These are phyloP conservation scores for Colletotrichum paranaense DNA, from an alignment of 2,329 filamentous ascomycete species.

Conservation along the genomic window DNA sequence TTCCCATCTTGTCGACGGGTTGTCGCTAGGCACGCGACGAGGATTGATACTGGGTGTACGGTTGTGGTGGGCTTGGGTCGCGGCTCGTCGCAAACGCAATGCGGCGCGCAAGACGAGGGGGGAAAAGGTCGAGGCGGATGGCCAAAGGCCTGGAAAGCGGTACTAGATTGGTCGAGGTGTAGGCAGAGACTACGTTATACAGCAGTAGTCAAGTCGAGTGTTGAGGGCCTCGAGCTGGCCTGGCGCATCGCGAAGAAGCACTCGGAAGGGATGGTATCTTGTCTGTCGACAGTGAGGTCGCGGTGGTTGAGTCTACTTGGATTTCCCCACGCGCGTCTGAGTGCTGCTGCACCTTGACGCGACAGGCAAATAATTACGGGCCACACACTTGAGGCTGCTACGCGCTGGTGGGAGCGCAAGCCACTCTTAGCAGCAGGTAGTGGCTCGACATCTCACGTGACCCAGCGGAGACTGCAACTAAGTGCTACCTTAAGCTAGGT, in stretches of 20 bases:
- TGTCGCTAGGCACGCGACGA: constrained; percentile 25
- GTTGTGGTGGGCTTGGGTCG: neutral
- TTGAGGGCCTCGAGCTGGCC: constrained; percentile 9
- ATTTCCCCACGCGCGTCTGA: constrained; percentile 30
- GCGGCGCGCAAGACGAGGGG: constrained; percentile 4
- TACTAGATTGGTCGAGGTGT: neutral
- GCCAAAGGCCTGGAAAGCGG: neutral
- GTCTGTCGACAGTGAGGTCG: constrained; percentile 15
- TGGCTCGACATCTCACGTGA: neutral
- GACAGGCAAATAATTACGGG: constrained; percentile 14
- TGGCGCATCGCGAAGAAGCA: constrained; percentile 26
- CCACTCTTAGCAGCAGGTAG: neutral
- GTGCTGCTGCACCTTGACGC: constrained; percentile 23
- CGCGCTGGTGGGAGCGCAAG: neutral
- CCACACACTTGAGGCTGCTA: constrained; percentile 4
- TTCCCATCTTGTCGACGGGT: constrained; percentile 78
- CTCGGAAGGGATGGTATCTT: constrained; percentile 13
- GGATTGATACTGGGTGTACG: neutral
- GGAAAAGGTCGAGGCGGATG: neutral
- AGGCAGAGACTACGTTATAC: neutral
- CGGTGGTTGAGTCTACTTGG: neutral
- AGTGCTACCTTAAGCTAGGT: too few species aligned
- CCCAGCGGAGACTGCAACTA: neutral
- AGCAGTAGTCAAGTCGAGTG: neutral
- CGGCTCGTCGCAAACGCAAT: constrained; percentile 14